Evolutionary conservation across 169 alveolate genomes (phyloP), one percentile per base, ranked within the genome.

Genomic region (Plasmodium gallinaceum): DNA sequence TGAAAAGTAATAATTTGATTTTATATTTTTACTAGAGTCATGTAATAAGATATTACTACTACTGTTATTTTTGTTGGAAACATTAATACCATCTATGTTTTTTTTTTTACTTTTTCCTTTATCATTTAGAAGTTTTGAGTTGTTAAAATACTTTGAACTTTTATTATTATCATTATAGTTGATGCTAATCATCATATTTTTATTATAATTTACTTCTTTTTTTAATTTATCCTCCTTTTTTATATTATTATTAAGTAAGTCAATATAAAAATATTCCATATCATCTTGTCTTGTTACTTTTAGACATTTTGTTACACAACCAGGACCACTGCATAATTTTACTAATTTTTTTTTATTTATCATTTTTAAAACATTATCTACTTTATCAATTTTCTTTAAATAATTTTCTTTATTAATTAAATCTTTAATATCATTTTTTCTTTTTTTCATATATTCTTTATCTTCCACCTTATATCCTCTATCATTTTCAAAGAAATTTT

Each of bases 301-400:
- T 43, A 88, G 39, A 45, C 92, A 57, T 18, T 91, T 71, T 7
- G 94, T 91, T 73, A 91, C 92, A 69, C 91, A 70, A 5, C 94
- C 94, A 43, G 94, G 94, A 24, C 94, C 94, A 68, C 91, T 75
- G 24, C 92, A 48, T 24, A 80, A 24, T 32, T 76, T 90, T 24
- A 7, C 60, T 18, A 71, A 37, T 66, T 90, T 66, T 42, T 45
- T 90, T 24, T 52, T 74, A 52, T 65, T 80, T 80, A 68, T 42
- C 22, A 32, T 42, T 65, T 68, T 80, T 22, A 68, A 68, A 14
- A 61, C 54, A 6, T 42, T 18, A 22, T 51, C 10, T 12, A 80
- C 42, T 65, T 52, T 7, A 18, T 80, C 74, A 39, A 80, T 54
- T 6, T 18, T 39, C 8, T 24, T 57, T 68, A 42, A 64, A 20